Base-by-base conservation (phyloP, 257 asterid species). In the Vinca minor region DNA sequence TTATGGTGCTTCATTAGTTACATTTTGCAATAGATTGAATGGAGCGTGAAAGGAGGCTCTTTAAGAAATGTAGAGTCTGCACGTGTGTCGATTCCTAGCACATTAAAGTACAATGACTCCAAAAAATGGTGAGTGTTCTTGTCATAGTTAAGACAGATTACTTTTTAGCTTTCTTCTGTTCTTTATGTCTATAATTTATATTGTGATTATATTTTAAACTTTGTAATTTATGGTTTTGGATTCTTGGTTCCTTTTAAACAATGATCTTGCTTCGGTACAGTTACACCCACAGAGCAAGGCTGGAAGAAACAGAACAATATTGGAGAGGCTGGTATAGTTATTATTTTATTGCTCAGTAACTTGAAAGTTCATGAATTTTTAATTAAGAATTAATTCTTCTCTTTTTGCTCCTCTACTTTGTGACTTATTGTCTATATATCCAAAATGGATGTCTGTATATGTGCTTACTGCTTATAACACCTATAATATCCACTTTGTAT, bases 41-140 rank as follows among this genome's bases (percentile, higher is more conserved):
- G 98, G 97, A 93, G 94, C 67, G 84, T 89, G 70, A 93, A 84
- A 82, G 93, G 91, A 47, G 97, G 98, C 62, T 72, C 95, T 54
- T 72, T 89, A 81, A 87, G 97, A 73, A 93, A 93, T 73, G 47
- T 83, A 31, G 96, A 93, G 68, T 93, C 98, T 69, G 98, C 97
- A 25, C 83, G 96, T 58, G 72, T 89, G 62, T 93, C 98, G 28
- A 84, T 93, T 57, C 98, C 98, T 44, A 79, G 94, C 81, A 93
- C 96, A 60, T 68, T 93, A 69, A 70, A 69, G 60, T 89, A 81
- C 70, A 96, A 93, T 63, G 94, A 85, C 59, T 78, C 92, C 54
- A 93, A 74, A 77, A 85, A 82, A 75, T 89, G 96, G 98, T 93
- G 69, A 69, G 91, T 61, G 41, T 46, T 59, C n/a, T n/a, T n/a